Conservation (phyloP, 2,329 filamentous ascomycete genomes). For the Trichoderma guizhouense region DNA sequence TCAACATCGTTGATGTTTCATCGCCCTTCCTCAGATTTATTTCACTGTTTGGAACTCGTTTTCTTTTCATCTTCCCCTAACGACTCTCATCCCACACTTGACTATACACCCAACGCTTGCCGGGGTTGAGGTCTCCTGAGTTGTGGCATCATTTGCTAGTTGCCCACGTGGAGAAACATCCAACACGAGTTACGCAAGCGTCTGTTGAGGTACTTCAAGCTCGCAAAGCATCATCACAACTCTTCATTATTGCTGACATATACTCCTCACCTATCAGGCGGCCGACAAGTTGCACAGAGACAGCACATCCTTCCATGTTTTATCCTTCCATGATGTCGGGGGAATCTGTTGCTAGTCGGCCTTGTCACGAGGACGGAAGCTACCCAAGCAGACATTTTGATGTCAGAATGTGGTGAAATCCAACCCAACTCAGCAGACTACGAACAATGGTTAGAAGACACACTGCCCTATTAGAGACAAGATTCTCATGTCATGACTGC, state of each 20-base stretch:
- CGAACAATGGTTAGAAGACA: too few species aligned
- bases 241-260: background rate
- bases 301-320: too few species aligned
- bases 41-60: background rate
- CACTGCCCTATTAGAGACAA: too few species aligned
- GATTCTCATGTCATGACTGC: too few species aligned
- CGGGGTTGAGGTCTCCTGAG: background rate
- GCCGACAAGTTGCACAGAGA: too few species aligned
- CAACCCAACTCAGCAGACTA: too few species aligned
- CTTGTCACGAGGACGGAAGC: too few species aligned
- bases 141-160: background rate
- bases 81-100: background rate
- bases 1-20: background rate
- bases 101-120: background rate
- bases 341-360: too few species aligned
- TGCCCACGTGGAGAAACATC: background rate
- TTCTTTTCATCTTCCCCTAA: background rate
- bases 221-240: background rate
- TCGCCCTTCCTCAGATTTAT: background rate
- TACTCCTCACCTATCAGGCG: too few species aligned
- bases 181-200: background rate
- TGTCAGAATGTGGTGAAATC: too few species aligned
- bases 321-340: too few species aligned
- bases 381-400: too few species aligned
- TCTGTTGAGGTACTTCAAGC: background rate